Base-by-base conservation (phyloP, 768 basidiomycete genomes). In the Mycena albidolilacea region DNA sequence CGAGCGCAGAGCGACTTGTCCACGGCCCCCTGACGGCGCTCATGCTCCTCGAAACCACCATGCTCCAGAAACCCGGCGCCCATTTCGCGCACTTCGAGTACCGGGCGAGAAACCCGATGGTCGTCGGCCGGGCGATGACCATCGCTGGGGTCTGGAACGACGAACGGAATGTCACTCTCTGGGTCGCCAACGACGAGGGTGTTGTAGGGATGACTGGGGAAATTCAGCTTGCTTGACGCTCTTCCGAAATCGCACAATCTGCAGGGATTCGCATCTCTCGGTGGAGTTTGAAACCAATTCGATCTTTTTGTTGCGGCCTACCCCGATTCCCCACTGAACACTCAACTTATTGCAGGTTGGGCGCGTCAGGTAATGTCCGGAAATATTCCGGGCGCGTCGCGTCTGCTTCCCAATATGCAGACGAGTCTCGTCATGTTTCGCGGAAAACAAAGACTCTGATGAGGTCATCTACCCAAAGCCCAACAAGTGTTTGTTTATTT, bases 21-120 rank as follows among this genome's bases (percentile, higher is more conserved):
- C 95, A 96, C 76, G 95, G 93, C 0, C 95, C 95, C 55, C 81
- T 96, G 58, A 96, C 92, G 2, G 94, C 95, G 0, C 84, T 94
- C 65, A 91, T 96, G 89, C 84, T 96, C 6, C 84, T 96, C 57
- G 95, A 96, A 77, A 82, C 87, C 0, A 83, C 89, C 37, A 80
- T 83, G 7, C 84, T 90, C 74, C 80, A 90, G 50, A 83, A 87
- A 59, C 90, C 91, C 1, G 80, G 83, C 2, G 79, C 82, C 17
- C 79, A 80, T 17, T 76, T 95, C 70, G 83, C 80, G 57, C 73
- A 81, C 4, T 95, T 94, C 75, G 89, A 85, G 57, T 92, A 92
- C 75, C 82, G 89, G 52, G 91, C 91, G 4, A 83, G 85, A 57
- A 90, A 89, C 64, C 89, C 89, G 0, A 63, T 89, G 54, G 74